Base-by-base conservation (phyloP, 352 stramenopile genomes). In the Globisporangium parvum region DNA sequence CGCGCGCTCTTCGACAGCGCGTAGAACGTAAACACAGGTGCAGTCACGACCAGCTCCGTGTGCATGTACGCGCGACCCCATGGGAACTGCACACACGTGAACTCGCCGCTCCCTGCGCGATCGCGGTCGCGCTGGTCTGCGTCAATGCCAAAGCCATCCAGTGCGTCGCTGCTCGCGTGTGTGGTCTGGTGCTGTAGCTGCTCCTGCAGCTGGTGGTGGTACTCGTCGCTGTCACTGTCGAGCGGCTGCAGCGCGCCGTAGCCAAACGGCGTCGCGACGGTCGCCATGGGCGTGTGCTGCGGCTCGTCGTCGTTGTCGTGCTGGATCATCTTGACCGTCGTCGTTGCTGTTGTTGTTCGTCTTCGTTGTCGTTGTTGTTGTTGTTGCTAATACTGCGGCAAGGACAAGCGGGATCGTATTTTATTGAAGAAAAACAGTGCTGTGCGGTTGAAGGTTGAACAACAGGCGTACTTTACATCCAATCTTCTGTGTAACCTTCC, bases 21-120 rank as follows among this genome's bases (percentile, higher is more conserved):
- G 65, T 90, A 92, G 64, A 92, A 88, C 10, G 77, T 92, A 50
- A 92, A 92, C 46, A 85, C 67, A 1, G 79, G 81, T 28, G 71
- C 65, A 15, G 72, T 52, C 6, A 75, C 77, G 41, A 90, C 73
- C 26, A 87, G 55, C 28, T 86, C 71, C 20, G 70, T 58, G 51
- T 85, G 67, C 18, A 92, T 69, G 50, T 87, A 88, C 41, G 78
- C 80, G 37, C 75, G 67, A n/a, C 81, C 81, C 81, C 81, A 92
- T 2, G 81, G 75, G 46, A 92, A 92, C 49, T 78, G 54, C 24
- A 92, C 81, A 51, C 76, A 75, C 51, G 74, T 75, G 56, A 91
- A 87, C 14, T 63, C 70, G 55, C 20, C 65, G 28, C 52, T 62
- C 8, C 58, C 57, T 15, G 28, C 60, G 3, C 50, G 9, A 3